Conservation (phyloP, 2,329 filamentous ascomycete species). For the Aspergillus fischeri region DNA sequence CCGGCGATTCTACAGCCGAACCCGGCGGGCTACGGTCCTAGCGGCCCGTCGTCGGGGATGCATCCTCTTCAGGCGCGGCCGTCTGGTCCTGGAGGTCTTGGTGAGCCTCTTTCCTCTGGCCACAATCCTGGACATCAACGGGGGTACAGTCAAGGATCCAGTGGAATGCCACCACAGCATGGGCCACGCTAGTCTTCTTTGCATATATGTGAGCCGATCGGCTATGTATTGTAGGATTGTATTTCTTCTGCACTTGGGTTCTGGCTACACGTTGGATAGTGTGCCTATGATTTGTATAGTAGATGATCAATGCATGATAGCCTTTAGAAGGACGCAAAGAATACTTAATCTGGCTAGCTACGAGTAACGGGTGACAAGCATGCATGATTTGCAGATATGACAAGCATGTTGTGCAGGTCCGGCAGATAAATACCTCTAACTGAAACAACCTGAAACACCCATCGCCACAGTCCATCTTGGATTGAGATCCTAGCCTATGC, state of each 20-base stretch:
- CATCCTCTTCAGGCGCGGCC: conserved; percentile 28
- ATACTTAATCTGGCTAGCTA: too few relatives aligned
- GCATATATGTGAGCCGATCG: conserved; percentile 1
- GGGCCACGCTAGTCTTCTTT: conserved; percentile 22
- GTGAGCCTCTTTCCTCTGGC: conserved; percentile 18
- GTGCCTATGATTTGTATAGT: conserved; percentile 6
- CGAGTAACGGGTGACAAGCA: too few relatives aligned
- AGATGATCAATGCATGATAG: conserved; percentile 14
- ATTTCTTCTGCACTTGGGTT: not conserved
- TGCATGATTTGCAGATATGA: too few relatives aligned
- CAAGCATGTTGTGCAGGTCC: too few relatives aligned
- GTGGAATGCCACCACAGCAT: conserved; percentile 24
- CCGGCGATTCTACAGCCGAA: conserved; percentile 30
- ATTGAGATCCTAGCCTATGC: not conserved
- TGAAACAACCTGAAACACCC: not conserved
- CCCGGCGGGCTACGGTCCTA: conserved; percentile 24
- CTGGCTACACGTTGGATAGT: not conserved
- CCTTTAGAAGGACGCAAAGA: too few relatives aligned
- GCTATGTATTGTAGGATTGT: not conserved
- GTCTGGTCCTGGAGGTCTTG: conserved; percentile 19
- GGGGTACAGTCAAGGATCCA: conserved; percentile 36
- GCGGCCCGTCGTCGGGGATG: conserved; percentile 19
- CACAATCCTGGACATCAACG: conserved; percentile 29
- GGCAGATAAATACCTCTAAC: not conserved
- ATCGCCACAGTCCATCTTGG: not conserved